Evolutionary conservation across 2,329 filamentous ascomycete species (phyloP).

Genomic region (Clonostachys sp.): DNA sequence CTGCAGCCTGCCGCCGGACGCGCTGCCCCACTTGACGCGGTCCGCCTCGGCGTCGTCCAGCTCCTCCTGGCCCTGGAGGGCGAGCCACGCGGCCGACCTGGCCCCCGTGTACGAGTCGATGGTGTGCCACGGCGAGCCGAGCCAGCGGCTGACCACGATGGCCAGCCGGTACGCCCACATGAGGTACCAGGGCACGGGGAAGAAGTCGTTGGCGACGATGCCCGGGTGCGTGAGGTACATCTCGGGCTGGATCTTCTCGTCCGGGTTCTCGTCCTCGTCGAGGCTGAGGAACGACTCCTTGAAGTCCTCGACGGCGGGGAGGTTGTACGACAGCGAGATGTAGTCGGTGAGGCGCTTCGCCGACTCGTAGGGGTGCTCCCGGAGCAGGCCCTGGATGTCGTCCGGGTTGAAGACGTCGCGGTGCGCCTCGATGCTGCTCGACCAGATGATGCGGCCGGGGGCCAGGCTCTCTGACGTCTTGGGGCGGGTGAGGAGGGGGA

Average conservation of each 20-base stretch:
- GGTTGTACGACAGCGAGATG: conserved; percentile 66
- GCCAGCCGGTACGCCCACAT: conserved; percentile 62
- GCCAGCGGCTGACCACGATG: conserved; percentile 68
- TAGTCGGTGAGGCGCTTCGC: conserved; percentile 85
- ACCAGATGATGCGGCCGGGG: conserved; percentile 76
- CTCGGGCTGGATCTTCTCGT: conserved; percentile 35
- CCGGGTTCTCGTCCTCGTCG: conserved; percentile 9
- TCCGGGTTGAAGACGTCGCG: conserved; percentile 48
- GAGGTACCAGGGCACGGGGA: conserved; percentile 68
- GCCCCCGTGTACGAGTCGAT: conserved; percentile 74
- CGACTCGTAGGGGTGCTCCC: conserved; percentile 70
- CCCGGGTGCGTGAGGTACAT: conserved; percentile 85
- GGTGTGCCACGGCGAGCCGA: conserved; percentile 87
- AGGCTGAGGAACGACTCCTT: conserved; percentile 51
- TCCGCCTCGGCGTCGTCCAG: conserved; percentile 52
- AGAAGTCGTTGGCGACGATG: conserved; percentile 75
- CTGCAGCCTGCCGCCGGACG: conserved; percentile 52
- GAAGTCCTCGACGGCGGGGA: conserved; percentile 58
- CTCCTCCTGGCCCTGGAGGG: conserved; percentile 59
- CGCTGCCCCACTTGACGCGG: conserved; percentile 79
- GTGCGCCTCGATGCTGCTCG: conserved; percentile 72
- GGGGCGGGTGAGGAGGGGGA: conserved; percentile 62
- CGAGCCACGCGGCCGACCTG: conserved; percentile 71
- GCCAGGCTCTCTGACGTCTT: conserved; percentile 31
- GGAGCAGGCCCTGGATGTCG: conserved; percentile 71